Percentiles rank a stretch among this genome's conserved stretches.
These are phyloP conservation scores for Pseudevernia furfuracea DNA, from an alignment of 495 filamentous ascomycete genomes.

Conservation along the genomic window DNA sequence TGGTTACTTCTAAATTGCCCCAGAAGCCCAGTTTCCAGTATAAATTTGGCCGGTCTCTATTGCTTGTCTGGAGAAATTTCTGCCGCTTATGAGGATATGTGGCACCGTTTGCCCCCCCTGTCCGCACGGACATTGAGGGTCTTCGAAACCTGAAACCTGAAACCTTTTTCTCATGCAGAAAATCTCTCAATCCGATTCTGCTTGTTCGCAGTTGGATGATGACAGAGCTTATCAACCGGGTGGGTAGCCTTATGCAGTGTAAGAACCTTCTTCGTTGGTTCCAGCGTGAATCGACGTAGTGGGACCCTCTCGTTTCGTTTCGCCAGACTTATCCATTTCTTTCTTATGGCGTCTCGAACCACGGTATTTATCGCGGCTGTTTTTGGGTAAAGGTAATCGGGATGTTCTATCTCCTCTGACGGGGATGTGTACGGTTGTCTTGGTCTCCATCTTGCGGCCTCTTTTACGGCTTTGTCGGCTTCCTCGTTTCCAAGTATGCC, in stretches of 20 bases:
- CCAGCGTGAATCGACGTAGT: constrained; percentile 8
- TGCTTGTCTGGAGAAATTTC: too few species aligned
- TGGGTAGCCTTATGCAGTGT: constrained; percentile 2
- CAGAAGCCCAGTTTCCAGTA: too few species aligned
- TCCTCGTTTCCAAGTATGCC: constrained; percentile 23
- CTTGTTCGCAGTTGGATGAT: constrained; percentile 1
- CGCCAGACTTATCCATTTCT: constrained; percentile 14
- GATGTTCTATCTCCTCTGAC: constrained; percentile 16
- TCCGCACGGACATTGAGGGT: constrained; percentile 1
- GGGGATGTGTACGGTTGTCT: constrained; percentile 16
- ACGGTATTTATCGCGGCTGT: constrained; percentile 17
- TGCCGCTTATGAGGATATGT: too few species aligned
- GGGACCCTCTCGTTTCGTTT: constrained; percentile 9
- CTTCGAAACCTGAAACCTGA: constrained; percentile 1
- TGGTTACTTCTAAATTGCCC: too few species aligned
- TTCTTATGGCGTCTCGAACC: constrained; percentile 13
- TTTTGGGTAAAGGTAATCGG: constrained; percentile 14
- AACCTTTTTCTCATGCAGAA: constrained; percentile 3
- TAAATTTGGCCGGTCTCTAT: too few species aligned
- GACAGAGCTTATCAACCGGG: constrained; percentile 1
- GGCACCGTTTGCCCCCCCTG: not conserved
- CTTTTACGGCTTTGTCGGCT: constrained; percentile 22
- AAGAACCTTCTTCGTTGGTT: constrained; percentile 4
- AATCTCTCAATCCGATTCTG: constrained; percentile 2
- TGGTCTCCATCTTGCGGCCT: constrained; percentile 13